A percentile compares a stretch with the other conserved stretches of the same genome.
Conservation (phyloP, 2,329 filamentous ascomycete genomes). For the Trichophyton verrucosum region DNA sequence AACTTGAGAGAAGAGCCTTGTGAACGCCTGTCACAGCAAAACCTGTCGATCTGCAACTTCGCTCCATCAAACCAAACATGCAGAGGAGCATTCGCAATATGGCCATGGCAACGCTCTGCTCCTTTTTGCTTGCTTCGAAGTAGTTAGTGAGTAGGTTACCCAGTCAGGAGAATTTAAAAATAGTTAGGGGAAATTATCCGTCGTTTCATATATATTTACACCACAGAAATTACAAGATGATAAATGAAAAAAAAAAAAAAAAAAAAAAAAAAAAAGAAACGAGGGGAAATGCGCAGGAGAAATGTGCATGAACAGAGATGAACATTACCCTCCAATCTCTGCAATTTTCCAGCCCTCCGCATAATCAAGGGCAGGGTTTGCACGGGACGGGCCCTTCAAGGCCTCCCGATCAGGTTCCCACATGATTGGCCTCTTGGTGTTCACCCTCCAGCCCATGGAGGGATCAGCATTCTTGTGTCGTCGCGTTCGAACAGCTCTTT, state of each 20-base stretch:
- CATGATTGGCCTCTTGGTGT: background rate
- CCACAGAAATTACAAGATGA: background rate
- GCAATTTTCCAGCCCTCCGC: background rate
- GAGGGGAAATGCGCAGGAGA: background rate
- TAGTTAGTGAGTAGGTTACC: background rate
- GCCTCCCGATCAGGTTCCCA: background rate
- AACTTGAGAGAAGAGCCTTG: background rate
- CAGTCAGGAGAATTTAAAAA: conserved; percentile 2
- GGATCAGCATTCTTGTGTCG: background rate
- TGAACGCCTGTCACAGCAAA: background rate
- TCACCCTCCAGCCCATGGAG: background rate
- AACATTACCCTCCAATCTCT: background rate
- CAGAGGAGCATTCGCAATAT: background rate
- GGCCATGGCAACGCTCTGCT: background rate
- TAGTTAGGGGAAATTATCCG: background rate
- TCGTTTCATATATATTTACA: background rate
- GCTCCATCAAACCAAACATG: background rate
- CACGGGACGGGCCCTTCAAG: background rate
- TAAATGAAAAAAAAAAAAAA: background rate
- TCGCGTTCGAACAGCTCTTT: background rate
- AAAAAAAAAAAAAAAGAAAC: background rate
- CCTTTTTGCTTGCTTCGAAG: background rate
- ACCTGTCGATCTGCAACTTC: background rate
- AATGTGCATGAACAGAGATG: conserved; percentile 1
- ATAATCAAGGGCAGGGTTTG: conserved; percentile 1